A percentile compares a stretch with the other conserved stretches of the same genome.
Conservation (phyloP, 495 filamentous ascomycete genomes). For the Hypoxylon cercidicola region DNA sequence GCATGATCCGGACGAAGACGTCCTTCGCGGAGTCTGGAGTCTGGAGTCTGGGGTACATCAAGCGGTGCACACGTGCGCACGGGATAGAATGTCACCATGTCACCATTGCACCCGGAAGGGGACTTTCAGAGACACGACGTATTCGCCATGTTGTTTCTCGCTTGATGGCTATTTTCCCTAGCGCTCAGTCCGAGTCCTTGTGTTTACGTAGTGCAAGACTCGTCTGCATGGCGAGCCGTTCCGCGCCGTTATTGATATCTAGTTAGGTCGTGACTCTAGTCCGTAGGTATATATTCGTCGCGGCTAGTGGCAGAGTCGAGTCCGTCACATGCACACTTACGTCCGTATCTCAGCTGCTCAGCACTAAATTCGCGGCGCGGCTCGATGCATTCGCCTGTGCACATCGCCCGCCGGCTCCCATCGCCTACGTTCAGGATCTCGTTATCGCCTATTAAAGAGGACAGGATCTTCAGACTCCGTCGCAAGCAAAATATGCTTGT, state of each 20-base stretch:
- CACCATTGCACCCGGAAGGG: conserved; percentile 28
- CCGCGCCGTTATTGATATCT: conserved; percentile 18
- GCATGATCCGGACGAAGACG: conserved; percentile 4
- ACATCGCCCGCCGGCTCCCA: conserved; percentile 19
- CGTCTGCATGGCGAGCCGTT: conserved; percentile 34
- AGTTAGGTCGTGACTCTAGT: neutral
- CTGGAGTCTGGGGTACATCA: conserved; percentile 37
- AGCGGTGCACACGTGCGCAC: conserved; percentile 39
- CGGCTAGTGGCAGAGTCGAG: conserved; percentile 32
- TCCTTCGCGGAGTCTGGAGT: conserved; percentile 31
- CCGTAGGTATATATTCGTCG: neutral
- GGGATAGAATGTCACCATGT: conserved; percentile 42
- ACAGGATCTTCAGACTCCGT: conserved; percentile 12
- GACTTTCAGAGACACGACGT: conserved; percentile 12
- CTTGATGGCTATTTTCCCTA: conserved; percentile 12
- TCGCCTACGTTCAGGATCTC: neutral
- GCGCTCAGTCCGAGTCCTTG: conserved; percentile 4
- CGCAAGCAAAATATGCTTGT: conserved; percentile 8
- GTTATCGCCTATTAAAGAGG: conserved; percentile 10
- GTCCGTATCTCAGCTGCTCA: conserved; percentile 32
- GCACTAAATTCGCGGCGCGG: conserved; percentile 29
- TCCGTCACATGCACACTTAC: conserved; percentile 25
- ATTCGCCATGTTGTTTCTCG: conserved; percentile 10
- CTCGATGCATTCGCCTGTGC: conserved; percentile 40
- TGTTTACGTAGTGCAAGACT: conserved; percentile 18